Percentiles rank a stretch among this genome's conserved stretches.
Conservation (phyloP, 257 asterid genomes). For the Solanum neorickii region DNA sequence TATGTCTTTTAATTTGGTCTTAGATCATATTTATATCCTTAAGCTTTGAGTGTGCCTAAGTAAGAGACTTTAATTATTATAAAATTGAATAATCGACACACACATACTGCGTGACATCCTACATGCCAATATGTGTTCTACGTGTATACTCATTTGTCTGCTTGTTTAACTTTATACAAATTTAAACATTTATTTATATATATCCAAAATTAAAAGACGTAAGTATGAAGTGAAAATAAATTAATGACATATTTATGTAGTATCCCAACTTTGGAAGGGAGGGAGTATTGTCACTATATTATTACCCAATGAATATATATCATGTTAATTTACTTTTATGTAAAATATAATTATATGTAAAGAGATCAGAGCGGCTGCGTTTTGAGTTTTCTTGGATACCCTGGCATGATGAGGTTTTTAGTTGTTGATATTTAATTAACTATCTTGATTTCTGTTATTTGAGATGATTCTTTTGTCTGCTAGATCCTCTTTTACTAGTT, state of each 20-base stretch:
- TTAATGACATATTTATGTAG: background rate
- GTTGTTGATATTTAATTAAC: conserved; percentile 9
- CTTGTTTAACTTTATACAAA: background rate
- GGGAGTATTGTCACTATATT: background rate
- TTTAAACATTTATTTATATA: too few species aligned
- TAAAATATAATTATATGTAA: background rate
- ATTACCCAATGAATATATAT: background rate
- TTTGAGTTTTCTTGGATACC: conserved; percentile 45
- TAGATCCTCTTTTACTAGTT: conserved; percentile 15
- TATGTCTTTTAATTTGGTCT: background rate
- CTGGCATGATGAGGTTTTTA: background rate
- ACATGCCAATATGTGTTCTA: background rate
- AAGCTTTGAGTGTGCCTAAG: background rate
- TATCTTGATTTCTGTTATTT: conserved; percentile 5
- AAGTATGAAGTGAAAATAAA: too few species aligned
- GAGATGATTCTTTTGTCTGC: conserved; percentile 32
- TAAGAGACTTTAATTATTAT: too few species aligned
- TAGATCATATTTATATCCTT: too few species aligned
- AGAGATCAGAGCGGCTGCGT: conserved; percentile 1
- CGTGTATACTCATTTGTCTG: background rate
- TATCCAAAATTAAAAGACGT: too few species aligned
- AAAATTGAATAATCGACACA: too few species aligned
- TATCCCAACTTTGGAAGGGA: background rate
- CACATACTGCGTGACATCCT: background rate
- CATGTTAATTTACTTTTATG: background rate